Evolutionary conservation across 495 filamentous ascomycete species (phyloP).

Genomic region (Rhizodiscina lignyota): DNA sequence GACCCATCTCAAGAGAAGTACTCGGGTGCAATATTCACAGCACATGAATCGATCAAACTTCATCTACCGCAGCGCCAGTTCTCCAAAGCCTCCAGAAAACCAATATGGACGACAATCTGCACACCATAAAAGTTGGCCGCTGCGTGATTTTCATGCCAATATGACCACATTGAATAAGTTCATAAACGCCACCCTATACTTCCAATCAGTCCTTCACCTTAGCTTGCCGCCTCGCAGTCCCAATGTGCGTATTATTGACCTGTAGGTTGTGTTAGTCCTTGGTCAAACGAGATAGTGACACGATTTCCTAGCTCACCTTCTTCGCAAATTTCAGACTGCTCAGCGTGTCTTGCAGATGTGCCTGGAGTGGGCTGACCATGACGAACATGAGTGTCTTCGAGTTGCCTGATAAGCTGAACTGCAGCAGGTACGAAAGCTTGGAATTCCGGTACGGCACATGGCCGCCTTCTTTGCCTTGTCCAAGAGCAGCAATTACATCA

Average conservation of each 20-base stretch:
- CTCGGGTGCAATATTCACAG: too few species aligned
- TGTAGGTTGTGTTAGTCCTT: conserved; percentile 11
- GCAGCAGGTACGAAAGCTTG: conserved; percentile 83
- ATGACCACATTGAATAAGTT: too few species aligned
- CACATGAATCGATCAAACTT: too few species aligned
- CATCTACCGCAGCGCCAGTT: too few species aligned
- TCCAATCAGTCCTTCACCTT: conserved; percentile 40
- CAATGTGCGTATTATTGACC: conserved; percentile 79
- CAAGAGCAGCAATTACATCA: conserved; percentile 78
- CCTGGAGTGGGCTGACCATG: conserved; percentile 87
- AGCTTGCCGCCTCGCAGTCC: conserved; percentile 62
- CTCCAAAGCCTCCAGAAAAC: too few species aligned
- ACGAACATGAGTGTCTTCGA: conserved; percentile 98
- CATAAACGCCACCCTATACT: too few species aligned
- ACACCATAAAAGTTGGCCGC: too few species aligned
- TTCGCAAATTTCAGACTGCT: conserved; percentile 93
- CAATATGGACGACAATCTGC: too few species aligned
- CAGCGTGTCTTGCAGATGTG: conserved; percentile 81
- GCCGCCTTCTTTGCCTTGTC: conserved; percentile 26
- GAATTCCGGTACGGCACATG: conserved; percentile 93
- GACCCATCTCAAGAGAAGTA: too few species aligned
- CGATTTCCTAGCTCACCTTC: conserved; percentile 36
- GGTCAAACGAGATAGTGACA: not conserved
- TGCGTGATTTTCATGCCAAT: too few species aligned
- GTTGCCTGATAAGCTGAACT: conserved; percentile 90